Base-by-base conservation (phyloP, 2,329 filamentous ascomycete genomes). In the Fusarium pseudograminearum region DNA sequence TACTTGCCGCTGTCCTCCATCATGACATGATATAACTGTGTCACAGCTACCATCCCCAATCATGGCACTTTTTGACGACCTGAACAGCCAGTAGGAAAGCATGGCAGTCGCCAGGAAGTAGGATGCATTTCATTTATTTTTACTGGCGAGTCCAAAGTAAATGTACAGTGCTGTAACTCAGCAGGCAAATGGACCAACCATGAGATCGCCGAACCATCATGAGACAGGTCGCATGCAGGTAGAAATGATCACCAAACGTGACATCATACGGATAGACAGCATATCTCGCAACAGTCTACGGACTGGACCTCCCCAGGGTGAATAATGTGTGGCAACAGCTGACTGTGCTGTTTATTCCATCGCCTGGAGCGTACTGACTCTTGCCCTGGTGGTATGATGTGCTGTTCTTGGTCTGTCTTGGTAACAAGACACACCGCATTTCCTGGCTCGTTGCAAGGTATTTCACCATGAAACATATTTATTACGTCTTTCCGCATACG, bases 141-240 rank as follows among this genome's bases (percentile, higher is more conserved):
- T 30, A 30, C 28, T 30, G 28, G 28, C 11, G 28, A 30, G 28
- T 10, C 28, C 12, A 30, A 30, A 12, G 10, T 30, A 30, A 30
- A 33, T 12, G 34, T 18, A 15, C 11, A 34, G 14, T 33, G 18
- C 30, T 34, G 18, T 18, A 44, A 26, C 41, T 44, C 22, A 20
- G 22, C 14, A 26, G 26, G 38, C 28, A 64, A 22, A 52, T 36
- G n/a, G 22, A 51, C 30, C 52, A 52, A 45, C 44, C 41, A 63
- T 52, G 30, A 33, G 52, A 65, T 59, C 33, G 40, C 46, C 45
- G 8, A 34, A 24, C 15, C 42, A 56, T 46, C 57, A 62, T 67
- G 62, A 62, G 42, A 62, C 63, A 67, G 31, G 18, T 20, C 12
- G 34, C 22, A 48, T 62, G 34, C 22, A 67, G 16, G 46, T 31